These are phyloP conservation scores for Eimeria tenella DNA, from an alignment of 169 alveolate species.

Conservation along the genomic window DNA sequence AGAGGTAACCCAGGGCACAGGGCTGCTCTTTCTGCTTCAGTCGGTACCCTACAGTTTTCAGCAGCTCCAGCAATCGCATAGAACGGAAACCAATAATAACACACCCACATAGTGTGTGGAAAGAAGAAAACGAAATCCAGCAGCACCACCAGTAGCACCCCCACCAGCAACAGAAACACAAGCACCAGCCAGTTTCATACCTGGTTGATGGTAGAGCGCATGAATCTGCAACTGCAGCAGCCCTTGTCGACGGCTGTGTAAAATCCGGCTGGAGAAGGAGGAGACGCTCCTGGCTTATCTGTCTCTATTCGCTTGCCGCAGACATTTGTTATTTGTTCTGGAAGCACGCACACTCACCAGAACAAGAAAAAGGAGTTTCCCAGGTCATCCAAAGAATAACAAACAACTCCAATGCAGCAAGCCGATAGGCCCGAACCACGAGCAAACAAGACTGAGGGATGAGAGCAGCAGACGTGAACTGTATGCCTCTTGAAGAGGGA, in stretches of 20 bases:
- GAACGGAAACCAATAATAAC: background rate
- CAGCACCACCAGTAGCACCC: background rate
- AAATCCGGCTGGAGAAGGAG: conserved; percentile 65
- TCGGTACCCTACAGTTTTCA: background rate
- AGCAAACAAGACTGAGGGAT: background rate
- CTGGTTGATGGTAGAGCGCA: conserved; percentile 76
- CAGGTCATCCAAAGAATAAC: background rate
- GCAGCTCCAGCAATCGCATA: background rate
- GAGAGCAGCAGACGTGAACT: background rate
- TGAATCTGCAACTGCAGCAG: conserved; percentile 78
- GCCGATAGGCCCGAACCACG: background rate
- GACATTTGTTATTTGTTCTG: conserved; percentile 60
- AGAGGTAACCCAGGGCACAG: background rate
- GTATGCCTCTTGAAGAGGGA: too few species aligned
- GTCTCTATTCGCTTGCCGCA: conserved; percentile 73
- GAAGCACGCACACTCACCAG: background rate
- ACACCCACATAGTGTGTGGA: background rate
- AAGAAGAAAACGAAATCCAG: conserved; percentile 10
- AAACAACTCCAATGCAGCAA: background rate
- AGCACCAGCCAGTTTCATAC: background rate
- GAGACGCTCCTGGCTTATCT: conserved; percentile 65
- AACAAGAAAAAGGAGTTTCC: background rate
- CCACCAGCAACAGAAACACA: background rate
- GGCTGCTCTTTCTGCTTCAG: background rate
- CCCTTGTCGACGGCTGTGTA: conserved; percentile 79